Evolutionary conservation across 192 early-diverging fungal genomes (phyloP), one percentile per base, ranked within the genome.

Genomic region (Allomyces macrogynus): DNA sequence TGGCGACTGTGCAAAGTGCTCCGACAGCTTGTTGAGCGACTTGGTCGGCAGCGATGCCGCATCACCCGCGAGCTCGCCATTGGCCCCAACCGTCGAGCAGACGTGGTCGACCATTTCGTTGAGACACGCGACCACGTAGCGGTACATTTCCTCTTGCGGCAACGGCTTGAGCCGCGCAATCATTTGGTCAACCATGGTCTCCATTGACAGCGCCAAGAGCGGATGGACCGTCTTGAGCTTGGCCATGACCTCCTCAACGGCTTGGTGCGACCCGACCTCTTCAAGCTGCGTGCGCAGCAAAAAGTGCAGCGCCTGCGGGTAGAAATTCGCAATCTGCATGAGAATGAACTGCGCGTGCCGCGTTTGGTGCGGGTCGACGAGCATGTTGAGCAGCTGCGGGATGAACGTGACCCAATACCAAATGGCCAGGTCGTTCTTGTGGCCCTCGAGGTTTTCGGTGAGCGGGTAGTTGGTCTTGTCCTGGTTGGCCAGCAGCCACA

Each of bases 381-480:
- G 77, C 0, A 86, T 84, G 2, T 82, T 71, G 26, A 99, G 76
- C 16, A 99, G 79, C 72, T 99, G 93, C 5, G 97, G 95, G 62
- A 99, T 93, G 67, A 96, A 95, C 1, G 89, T 92, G 64, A 93
- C 92, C 97, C 97, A 99, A 77, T 95, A 93, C 95, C 92, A 96
- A 14, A 88, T 80, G 18, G 90, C 90, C 64, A 86, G 80, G 27
- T 97, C 96, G 23, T 86, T 84, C 67, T 93, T 95, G 80, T 89
- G 95, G 1, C 80, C 80, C 62, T 94, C 89, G 69, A 90, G 92
- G 5, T 87, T 86, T 20, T 83, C 80, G 61, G 84, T 79, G 43
- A 99, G 81, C 22, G 76, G 84, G 3, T 85, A 84, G 61, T 81
- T 71, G 11, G 77, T 77, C 73, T 95, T 89, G 73, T 91, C 88